Percentiles rank a stretch among this genome's conserved stretches.
phyloP scores from a whole-genome alignment of 345 rosid genomes.

The Melaleuca alternifolia region DNA sequence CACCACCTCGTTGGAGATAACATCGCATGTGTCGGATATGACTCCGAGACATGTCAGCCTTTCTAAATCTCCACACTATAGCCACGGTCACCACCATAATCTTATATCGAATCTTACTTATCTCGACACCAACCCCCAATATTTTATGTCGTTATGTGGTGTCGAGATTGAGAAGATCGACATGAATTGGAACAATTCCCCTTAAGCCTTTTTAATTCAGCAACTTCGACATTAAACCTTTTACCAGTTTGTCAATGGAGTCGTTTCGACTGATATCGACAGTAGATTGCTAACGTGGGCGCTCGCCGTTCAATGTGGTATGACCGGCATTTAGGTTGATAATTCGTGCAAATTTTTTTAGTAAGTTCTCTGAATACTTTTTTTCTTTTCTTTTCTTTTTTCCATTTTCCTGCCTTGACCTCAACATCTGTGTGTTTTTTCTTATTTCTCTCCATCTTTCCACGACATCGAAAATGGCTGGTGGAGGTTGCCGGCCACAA shows the following conservation, averaged over 20 bases:
- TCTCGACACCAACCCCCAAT: too few species aligned
- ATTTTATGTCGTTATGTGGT: too few species aligned
- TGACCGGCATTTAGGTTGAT: rapidly evolving
- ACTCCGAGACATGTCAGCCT: too few species aligned
- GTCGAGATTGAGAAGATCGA: too few species aligned
- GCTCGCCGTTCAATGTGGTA: rapidly evolving
- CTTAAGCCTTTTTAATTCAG: neutral
- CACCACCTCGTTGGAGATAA: too few species aligned
- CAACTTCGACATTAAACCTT: neutral
- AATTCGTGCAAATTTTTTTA: neutral
- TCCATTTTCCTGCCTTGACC: too few species aligned
- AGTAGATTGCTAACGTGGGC: rapidly evolving
- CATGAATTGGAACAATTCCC: too few species aligned
- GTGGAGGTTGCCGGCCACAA: neutral
- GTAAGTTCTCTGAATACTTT: neutral
- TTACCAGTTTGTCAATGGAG: neutral
- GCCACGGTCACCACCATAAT: too few species aligned
- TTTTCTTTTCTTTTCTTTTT: rapidly evolving
- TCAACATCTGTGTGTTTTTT: too few species aligned
- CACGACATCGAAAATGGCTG: neutral
- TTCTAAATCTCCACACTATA: too few species aligned
- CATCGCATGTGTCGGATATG: too few species aligned
- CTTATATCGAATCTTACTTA: too few species aligned
- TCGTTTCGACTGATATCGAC: neutral
- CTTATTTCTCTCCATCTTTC: neutral